These are phyloP conservation scores for Eucalyptus pauciflora DNA, from an alignment of 345 rosid species.

Conservation along the genomic window DNA sequence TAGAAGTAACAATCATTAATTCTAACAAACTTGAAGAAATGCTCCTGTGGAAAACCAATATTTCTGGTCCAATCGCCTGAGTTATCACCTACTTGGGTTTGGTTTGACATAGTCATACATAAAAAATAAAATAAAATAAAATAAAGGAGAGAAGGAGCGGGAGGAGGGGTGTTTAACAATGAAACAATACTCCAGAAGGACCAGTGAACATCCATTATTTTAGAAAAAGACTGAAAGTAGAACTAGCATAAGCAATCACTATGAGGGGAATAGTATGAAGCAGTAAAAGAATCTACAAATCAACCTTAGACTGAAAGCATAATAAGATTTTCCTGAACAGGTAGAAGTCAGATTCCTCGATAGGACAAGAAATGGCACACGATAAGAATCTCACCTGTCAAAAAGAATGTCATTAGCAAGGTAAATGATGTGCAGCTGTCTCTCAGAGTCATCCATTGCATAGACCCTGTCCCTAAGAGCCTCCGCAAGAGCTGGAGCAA, in stretches of 20 bases:
- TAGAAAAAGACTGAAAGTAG: neutral
- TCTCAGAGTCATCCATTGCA: slow-evolving; percentile 80
- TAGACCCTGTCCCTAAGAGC: slow-evolving; percentile 80
- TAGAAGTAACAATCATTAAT: neutral
- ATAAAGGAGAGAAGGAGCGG: neutral
- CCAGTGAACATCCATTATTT: neutral
- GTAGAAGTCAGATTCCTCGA: neutral
- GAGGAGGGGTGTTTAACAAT: neutral
- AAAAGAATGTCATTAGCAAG: slow-evolving; percentile 96
- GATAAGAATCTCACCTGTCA: slow-evolving; percentile 49
- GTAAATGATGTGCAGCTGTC: slow-evolving; percentile 88
- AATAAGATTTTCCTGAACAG: neutral
- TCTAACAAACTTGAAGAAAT: neutral
- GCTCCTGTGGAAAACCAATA: neutral
- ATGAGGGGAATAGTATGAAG: neutral
- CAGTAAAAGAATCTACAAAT: neutral
- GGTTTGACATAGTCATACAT: neutral
- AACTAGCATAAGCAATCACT: neutral
- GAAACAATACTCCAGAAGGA: neutral
- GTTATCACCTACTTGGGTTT: neutral
- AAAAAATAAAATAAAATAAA: neutral
- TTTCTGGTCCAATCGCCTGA: neutral
- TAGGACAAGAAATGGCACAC: neutral
- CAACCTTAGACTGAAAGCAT: neutral
- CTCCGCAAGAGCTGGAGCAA: slow-evolving; percentile 92